phyloP scores from a whole-genome alignment of 1,284 basidiomycete species.

The Chiua sp. region DNA sequence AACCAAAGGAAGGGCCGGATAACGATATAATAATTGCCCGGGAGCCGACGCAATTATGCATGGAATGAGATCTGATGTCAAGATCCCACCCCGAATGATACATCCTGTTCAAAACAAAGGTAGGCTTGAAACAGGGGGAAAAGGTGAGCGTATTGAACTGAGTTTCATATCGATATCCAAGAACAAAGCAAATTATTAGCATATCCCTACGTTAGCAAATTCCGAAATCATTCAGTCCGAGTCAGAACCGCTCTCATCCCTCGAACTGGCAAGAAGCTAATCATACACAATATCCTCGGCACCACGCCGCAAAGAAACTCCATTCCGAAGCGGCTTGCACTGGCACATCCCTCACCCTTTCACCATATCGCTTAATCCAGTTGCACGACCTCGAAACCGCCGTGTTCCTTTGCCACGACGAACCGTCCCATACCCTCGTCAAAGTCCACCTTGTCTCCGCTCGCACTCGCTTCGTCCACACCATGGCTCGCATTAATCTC shows the following conservation, averaged over 20 bases:
- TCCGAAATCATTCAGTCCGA: background rate
- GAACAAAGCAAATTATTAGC: background rate
- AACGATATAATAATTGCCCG: background rate
- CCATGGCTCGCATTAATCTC: background rate
- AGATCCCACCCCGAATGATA: slow-evolving; percentile 6
- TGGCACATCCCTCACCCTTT: background rate
- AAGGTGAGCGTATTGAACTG: background rate
- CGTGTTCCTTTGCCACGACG: slow-evolving; percentile 31
- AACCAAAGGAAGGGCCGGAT: too few species aligned
- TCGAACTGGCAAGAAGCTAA: background rate
- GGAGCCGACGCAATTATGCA: background rate
- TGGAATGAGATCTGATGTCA: slow-evolving; percentile 4
- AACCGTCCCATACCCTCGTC: slow-evolving; percentile 38
- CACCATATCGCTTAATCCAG: slow-evolving; percentile 12
- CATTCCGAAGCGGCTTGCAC: background rate
- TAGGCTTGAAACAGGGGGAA: too few species aligned
- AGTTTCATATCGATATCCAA: background rate
- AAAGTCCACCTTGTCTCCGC: slow-evolving; percentile 32
- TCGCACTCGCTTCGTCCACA: background rate
- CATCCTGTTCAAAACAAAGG: background rate
- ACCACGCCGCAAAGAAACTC: background rate
- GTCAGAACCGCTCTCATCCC: background rate
- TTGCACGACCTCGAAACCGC: slow-evolving; percentile 35
- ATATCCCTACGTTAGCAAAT: background rate
- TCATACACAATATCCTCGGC: background rate